These are phyloP conservation scores for Ustilago esculenta DNA, from an alignment of 1,284 basidiomycete genomes.

Conservation along the genomic window DNA sequence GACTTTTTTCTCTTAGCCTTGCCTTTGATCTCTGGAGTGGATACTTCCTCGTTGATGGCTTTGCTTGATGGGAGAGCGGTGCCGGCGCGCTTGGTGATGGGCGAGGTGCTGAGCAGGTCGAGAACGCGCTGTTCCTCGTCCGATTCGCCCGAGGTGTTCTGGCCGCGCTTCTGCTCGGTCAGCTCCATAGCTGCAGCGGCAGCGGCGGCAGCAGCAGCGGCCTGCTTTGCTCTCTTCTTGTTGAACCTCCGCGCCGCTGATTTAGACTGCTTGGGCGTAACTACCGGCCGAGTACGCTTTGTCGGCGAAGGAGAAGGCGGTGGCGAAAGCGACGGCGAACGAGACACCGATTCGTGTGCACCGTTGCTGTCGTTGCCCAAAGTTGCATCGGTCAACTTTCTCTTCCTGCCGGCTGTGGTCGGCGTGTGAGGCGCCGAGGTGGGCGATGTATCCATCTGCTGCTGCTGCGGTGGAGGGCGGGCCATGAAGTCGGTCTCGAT, in stretches of 20 bases:
- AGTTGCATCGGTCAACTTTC: slow-evolving; percentile 5
- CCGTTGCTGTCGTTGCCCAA: neutral
- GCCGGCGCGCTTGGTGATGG: slow-evolving; percentile 14
- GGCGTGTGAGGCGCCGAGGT: slow-evolving; percentile 5
- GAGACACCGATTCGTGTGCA: neutral
- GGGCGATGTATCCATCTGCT: slow-evolving; percentile 3
- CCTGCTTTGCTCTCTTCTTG: slow-evolving; percentile 24
- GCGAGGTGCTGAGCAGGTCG: slow-evolving; percentile 8
- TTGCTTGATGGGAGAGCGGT: too few species aligned
- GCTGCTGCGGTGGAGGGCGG: slow-evolving; percentile 6
- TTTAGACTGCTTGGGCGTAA: slow-evolving; percentile 18
- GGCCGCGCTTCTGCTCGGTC: slow-evolving; percentile 7
- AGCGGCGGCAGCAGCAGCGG: slow-evolving; percentile 16
- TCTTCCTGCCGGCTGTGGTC: slow-evolving; percentile 9
- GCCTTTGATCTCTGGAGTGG: neutral
- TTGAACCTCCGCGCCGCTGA: slow-evolving; percentile 18
- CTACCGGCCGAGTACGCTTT: slow-evolving; percentile 12
- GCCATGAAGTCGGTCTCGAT: slow-evolving; percentile 40
- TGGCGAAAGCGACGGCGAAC: slow-evolving; percentile 27
- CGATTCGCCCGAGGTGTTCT: slow-evolving; percentile 1
- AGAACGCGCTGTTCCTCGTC: slow-evolving; percentile 24
- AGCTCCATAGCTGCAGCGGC: slow-evolving; percentile 8
- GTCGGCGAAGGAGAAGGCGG: slow-evolving; percentile 35
- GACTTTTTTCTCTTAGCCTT: slow-evolving; percentile 7
- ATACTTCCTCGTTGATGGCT: neutral